These are phyloP conservation scores for Carex littledalei DNA, from an alignment of 176 grass and related monocot species.

Conservation along the genomic window DNA sequence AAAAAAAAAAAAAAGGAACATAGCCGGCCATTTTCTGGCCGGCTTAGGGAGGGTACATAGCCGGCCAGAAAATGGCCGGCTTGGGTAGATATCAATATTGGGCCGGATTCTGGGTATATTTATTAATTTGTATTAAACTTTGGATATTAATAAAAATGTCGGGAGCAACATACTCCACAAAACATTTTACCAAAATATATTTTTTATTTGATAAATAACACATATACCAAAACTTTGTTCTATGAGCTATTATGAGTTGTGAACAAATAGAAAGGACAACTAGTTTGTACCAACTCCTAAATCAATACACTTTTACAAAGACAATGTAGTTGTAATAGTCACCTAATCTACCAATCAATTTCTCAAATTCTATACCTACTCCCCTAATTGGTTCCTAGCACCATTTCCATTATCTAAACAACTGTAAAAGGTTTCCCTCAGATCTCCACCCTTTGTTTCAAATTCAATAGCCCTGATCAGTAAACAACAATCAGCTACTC, in stretches of 20 bases:
- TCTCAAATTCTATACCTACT: background rate
- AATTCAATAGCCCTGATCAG: background rate
- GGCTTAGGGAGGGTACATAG: no score
- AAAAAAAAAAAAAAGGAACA: no score
- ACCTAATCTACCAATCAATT: constrained; percentile 11
- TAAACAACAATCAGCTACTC: no score
- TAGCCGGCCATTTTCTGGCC: no score
- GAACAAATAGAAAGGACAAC: constrained; percentile 15
- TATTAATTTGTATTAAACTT: no score
- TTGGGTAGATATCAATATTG: no score
- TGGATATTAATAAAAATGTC: no score
- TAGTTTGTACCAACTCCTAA: background rate
- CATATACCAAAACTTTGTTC: background rate
- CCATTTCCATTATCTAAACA: background rate
- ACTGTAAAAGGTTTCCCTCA: no score
- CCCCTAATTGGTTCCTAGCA: background rate
- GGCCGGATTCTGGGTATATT: no score
- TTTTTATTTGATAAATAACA: background rate
- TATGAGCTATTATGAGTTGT: background rate
- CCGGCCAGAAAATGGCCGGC: no score
- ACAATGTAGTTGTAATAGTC: constrained; percentile 4
- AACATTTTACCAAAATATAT: no score
- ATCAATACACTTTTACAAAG: constrained; percentile 5
- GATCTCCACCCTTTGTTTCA: background rate
- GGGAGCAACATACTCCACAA: background rate